Conservation (phyloP, 176 grass and related monocot species). For the Oropetium thomaeum region DNA sequence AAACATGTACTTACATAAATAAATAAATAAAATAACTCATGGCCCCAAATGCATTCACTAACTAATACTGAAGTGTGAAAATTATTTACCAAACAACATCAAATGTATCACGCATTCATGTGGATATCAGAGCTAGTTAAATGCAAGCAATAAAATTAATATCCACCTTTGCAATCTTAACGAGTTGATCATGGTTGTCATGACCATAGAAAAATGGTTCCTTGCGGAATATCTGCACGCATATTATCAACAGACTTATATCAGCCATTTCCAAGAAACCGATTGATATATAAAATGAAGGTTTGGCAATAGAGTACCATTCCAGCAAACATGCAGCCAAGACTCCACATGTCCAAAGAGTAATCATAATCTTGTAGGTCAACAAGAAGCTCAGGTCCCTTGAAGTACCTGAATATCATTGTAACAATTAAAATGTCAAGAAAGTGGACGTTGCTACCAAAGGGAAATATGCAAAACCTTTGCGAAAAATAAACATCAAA, state of each 20-base stretch:
- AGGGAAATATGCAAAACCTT: background rate
- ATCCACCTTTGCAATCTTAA: conserved; percentile 76
- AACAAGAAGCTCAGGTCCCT: conserved; percentile 85
- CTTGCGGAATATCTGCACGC: conserved; percentile 72
- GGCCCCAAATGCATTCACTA: background rate
- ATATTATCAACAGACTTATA: background rate
- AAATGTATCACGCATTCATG: no score
- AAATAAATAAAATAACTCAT: background rate
- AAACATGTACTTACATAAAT: background rate
- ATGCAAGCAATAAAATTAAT: conserved; percentile 5
- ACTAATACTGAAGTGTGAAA: background rate
- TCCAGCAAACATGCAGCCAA: conserved; percentile 92
- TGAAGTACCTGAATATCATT: conserved; percentile 66
- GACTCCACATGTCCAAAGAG: conserved; percentile 91
- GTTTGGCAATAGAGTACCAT: conserved; percentile 44
- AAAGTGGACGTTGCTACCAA: background rate
- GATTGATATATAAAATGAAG: background rate
- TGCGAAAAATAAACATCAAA: background rate
- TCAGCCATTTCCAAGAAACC: background rate
- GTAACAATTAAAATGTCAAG: background rate
- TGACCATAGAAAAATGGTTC: conserved; percentile 83
- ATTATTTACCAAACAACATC: background rate
- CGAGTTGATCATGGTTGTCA: conserved; percentile 80
- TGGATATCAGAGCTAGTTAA: background rate
- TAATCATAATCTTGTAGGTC: conserved; percentile 89